Percentiles rank a stretch among this genome's conserved stretches.
Conservation (phyloP, 495 filamentous ascomycete species). For the Staphylotrichum tortipilum region DNA sequence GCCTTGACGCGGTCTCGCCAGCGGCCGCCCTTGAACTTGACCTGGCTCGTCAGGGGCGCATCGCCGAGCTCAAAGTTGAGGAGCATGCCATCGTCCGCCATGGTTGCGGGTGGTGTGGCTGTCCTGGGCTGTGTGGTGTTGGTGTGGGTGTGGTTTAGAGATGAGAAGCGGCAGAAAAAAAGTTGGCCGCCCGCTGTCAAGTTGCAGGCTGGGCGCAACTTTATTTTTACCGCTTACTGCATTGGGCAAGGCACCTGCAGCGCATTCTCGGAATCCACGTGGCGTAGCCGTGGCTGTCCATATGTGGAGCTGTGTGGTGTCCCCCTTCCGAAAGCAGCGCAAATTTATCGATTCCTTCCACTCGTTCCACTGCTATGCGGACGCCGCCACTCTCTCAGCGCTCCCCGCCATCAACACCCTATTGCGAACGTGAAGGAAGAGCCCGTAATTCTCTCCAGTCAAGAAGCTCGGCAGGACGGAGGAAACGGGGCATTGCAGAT, state of each 20-base stretch:
- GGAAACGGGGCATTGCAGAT: constrained; percentile 9
- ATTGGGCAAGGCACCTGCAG: too few relatives aligned
- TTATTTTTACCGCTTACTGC: constrained; percentile 20
- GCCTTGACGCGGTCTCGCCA: constrained; percentile 84
- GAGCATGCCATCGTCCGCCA: constrained; percentile 94
- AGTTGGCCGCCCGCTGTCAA: constrained; percentile 11
- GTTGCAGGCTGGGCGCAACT: too few relatives aligned
- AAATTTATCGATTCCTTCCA: constrained; percentile 13
- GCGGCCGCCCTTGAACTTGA: constrained; percentile 74
- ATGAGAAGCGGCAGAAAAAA: constrained; percentile 20
- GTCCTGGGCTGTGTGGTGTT: too few relatives aligned
- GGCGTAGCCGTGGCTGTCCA: constrained; percentile 9
- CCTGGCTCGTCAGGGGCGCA: constrained; percentile 46
- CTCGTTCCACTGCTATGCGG: constrained; percentile 1
- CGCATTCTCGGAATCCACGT: too few relatives aligned
- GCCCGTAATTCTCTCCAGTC: constrained; percentile 6
- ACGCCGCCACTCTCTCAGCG: constrained; percentile 7
- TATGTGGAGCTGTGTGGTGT: constrained; percentile 12
- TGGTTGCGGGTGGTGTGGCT: constrained; percentile 26
- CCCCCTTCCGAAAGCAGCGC: constrained; percentile 14
- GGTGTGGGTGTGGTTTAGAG: background rate
- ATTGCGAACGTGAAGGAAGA: constrained; percentile 3
- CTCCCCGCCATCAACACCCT: background rate
- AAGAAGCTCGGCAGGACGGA: constrained; percentile 8
- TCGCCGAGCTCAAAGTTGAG: constrained; percentile 80